Evolutionary conservation across 2,329 filamentous ascomycete genomes (phyloP), one percentile per base, ranked within the genome.

Genomic region (Fusarium goolgardi): DNA sequence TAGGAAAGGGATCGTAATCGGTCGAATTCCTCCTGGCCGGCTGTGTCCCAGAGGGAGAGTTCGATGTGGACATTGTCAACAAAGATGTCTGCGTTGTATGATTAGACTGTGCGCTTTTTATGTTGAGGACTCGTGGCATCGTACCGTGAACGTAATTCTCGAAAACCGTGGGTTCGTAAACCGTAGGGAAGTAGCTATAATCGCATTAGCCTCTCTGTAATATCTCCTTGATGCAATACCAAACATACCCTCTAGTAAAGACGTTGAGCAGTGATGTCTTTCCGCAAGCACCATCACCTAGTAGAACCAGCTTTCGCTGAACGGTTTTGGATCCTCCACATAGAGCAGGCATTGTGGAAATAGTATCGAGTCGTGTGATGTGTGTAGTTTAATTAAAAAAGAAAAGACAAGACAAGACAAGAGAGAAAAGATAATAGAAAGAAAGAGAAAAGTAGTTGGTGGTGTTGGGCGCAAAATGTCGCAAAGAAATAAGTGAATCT

Each of bases 11-110:
- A 97, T 76, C 96, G 92, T 80, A 99, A 83, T 54, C 96, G 90
- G 81, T 99, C 96, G 82, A 98, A 99, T 87, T 99, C 96, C 84
- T 99, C 96, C 82, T 99, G 96, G 27, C 96, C 96, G 39, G 96
- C 96, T 0, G 96, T 99, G 80, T 99, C 96, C 96, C 96, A 99
- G 62, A 99, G 86, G 61, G 95, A 97, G 57, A 99, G 86, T 80
- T 99, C 96, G 79, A 99, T 97, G 81, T 98, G 95, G 53, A 94
- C 92, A 77, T 91, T 94, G 78, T 99, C 96, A 78, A 99, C 96
- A 80, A 97, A 99, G 79, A 99, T 97, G 79, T 99, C 95, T 96
- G 73, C 39, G 18, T 39, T n/a, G 20, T 51, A 43, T 10, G 32
- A 29, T 70, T 53, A 70, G 67, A 25, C 4, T 27, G 16, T 58